A percentile compares a stretch with the other conserved stretches of the same genome.
phyloP scores from a whole-genome alignment of 2,329 filamentous ascomycete species.

The Fusarium albosuccineum region DNA sequence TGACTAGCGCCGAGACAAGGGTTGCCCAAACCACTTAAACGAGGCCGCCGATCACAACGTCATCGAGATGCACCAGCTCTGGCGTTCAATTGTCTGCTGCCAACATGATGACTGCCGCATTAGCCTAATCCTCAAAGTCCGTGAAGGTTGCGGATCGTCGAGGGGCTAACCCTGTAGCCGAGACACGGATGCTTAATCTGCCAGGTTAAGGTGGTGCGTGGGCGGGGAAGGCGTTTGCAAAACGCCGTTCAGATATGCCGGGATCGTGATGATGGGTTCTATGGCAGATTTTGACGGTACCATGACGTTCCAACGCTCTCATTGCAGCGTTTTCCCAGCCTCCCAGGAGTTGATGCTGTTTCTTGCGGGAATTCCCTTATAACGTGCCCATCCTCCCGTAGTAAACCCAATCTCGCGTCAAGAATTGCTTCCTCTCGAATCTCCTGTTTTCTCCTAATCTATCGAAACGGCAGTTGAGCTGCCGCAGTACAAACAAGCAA shows the following conservation, averaged over 20 bases:
- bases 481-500: background rate
- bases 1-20: constrained; percentile 22
- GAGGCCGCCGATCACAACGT: background rate
- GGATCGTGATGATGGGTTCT: constrained; percentile 27
- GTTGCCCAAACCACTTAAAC: background rate
- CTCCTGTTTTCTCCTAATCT: background rate
- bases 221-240: constrained; percentile 24
- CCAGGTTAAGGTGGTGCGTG: background rate
- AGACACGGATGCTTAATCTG: constrained; percentile 18
- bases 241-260: background rate
- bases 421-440: background rate
- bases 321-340: constrained; percentile 13
- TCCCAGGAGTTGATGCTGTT: background rate
- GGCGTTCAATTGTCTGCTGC: background rate
- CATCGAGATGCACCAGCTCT: background rate
- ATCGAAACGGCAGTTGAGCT: background rate
- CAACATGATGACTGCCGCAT: constrained; percentile 5
- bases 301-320: constrained; percentile 33
- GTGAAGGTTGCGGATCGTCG: constrained; percentile 5
- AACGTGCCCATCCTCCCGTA: no score
- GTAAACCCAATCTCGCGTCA: background rate
- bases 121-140: background rate
- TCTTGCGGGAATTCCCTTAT: no score
- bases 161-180: constrained; percentile 16
- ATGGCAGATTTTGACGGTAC: constrained; percentile 24